Evolutionary conservation across 805 yeast species (phyloP), one percentile per base, ranked within the genome.

Genomic region (Peterozyma toletana): DNA sequence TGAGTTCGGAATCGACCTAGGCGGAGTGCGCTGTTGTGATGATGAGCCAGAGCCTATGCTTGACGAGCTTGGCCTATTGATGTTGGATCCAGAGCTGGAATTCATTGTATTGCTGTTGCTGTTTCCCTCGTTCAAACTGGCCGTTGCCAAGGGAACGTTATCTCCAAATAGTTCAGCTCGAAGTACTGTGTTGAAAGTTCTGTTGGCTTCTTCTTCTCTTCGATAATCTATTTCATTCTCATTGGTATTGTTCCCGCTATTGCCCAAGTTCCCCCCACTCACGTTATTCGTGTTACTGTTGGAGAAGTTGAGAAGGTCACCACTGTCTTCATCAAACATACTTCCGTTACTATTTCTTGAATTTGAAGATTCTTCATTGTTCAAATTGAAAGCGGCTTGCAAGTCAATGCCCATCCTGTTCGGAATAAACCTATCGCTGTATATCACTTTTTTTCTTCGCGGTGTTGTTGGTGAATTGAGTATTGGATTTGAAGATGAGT

Each of bases 111-210:
- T 11, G 30, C 31, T 35, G 9, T 9, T 9, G n/a, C 11, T n/a
- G 21, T 39, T 42, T 49, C 35, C 52, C 40, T 27, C 40, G 34
- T 27, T 45, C 10, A 51, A 14, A 58, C 45, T 45, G 54, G 59
- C 39, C 44, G 60, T 64, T 10, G 73, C 66, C 10, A 71, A 70
- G 5, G 90, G 87, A 3, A 87, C 78, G 48, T 85, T 78, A 56
- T 84, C 93, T 13, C 97, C 98, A 68, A 93, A 93, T 33, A 93
- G 65, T 60, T 93, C 99, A 31, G 95, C 86, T 53, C 86, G 84
- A 39, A 93, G 66, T 2, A 93, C 86, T 0, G 91, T 80, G 44
- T 90, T 82, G 62, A 90, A 93, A 0, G 96, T 86, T 50, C 84
- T 69, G 58, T 86, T 86, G 4, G 96, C 96, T 55, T 86, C 95